These are phyloP conservation scores for Cenococcum geophilum DNA, from an alignment of 495 filamentous ascomycete genomes.

Conservation along the genomic window DNA sequence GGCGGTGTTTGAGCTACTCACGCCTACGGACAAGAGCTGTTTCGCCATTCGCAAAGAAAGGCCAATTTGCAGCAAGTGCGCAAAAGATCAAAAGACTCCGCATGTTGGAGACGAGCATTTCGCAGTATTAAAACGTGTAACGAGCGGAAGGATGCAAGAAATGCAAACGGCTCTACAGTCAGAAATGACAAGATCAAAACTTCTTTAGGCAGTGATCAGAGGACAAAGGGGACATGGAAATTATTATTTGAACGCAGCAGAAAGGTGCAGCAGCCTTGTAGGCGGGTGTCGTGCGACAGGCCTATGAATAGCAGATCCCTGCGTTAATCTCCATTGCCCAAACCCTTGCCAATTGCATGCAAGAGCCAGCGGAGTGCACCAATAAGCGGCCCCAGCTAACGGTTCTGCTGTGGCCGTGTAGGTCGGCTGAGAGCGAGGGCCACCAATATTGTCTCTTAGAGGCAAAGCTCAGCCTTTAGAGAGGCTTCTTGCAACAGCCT, in stretches of 20 bases:
- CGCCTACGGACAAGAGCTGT: background rate
- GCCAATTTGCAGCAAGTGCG: background rate
- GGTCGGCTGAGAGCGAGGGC: slow-evolving; percentile 16
- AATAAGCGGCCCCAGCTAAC: slow-evolving; percentile 4
- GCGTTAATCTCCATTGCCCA: slow-evolving; percentile 1
- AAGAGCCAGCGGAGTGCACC: background rate
- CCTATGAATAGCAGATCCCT: slow-evolving; percentile 11
- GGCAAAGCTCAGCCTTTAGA: background rate
- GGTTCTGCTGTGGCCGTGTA: slow-evolving; percentile 21
- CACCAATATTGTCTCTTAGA: background rate
- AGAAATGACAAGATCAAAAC: background rate
- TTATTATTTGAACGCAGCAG: background rate
- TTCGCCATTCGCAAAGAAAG: background rate
- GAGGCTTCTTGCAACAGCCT: background rate
- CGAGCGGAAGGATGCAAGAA: background rate
- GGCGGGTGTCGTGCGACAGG: background rate
- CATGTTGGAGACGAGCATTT: background rate
- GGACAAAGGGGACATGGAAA: background rate
- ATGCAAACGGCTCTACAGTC: background rate
- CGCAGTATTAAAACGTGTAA: background rate
- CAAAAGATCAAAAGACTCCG: background rate
- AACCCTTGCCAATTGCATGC: background rate
- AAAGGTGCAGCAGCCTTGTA: background rate
- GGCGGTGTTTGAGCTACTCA: background rate
- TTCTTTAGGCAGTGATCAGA: background rate